phyloP scores from a whole-genome alignment of 2,329 filamentous ascomycete species.

The Cercospora beticola region DNA sequence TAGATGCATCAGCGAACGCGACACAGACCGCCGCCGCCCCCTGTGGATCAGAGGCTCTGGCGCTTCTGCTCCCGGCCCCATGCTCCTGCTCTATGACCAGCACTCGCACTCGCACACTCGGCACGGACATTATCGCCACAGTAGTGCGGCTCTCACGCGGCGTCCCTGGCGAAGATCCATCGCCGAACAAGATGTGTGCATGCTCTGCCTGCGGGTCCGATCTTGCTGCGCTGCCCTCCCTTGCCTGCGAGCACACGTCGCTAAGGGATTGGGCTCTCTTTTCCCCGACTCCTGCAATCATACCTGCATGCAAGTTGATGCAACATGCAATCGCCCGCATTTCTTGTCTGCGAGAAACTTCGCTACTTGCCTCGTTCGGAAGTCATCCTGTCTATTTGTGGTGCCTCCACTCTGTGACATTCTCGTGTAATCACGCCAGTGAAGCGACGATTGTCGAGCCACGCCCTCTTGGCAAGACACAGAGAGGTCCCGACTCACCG shows the following conservation, averaged over 20 bases:
- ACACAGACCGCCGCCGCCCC: not conserved
- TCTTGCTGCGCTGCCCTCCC: not conserved
- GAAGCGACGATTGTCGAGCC: constrained; percentile 4
- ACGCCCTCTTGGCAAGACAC: not conserved
- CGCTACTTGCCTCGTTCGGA: not conserved
- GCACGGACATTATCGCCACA: not conserved
- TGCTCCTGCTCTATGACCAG: not conserved
- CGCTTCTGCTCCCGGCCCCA: not conserved
- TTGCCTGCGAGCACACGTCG: not conserved
- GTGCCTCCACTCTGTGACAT: not conserved
- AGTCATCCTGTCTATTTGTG: constrained; percentile 4
- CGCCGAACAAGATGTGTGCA: not conserved
- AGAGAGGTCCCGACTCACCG: not conserved
- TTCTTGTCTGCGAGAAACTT: not conserved
- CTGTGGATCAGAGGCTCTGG: not conserved
- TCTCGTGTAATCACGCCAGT: constrained; percentile 4
- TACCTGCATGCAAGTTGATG: not conserved
- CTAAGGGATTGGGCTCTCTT: not conserved
- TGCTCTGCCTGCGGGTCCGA: not conserved
- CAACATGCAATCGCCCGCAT: not conserved
- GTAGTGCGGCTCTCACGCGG: not conserved
- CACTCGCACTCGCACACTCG: not conserved
- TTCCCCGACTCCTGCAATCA: not conserved
- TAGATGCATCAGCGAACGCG: not conserved
- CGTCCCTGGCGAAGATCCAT: not conserved